Base-by-base conservation (phyloP, 1,284 basidiomycete species). In the Neolentinus lepideus region DNA sequence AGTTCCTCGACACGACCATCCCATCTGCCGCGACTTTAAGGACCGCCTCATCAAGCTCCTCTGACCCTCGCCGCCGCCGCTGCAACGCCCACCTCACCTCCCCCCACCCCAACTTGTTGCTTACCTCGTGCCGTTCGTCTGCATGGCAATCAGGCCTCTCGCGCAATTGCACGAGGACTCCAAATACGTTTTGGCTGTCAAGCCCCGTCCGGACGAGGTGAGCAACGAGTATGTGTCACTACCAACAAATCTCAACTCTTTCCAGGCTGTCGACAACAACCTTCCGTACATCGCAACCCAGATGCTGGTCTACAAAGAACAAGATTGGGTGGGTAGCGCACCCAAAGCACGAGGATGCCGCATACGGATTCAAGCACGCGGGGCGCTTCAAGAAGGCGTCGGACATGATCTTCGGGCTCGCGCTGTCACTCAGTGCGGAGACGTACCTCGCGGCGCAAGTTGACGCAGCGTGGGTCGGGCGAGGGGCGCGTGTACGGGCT, bases 341-440 rank as follows among this genome's bases (percentile, higher is more conserved):
- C 52, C 90, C 92, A 2, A 77, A 76, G 50, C 84, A 89, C 66
- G 80, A 84, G 63, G 71, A 71, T 62, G 66, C 65, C 8, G 60
- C 74, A 38, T 81, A 81, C 63, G 90, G 88, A 0, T 94, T 84
- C 73, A 77, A 81, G 55, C 88, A 92, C 54, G 86, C 88, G n/a
- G 92, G 92, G 58, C 83, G 90, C 27, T 94, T 93, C 77, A 93
- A 94, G 77, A 94, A 94, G 70, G 90, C 90, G 0, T 86, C 84
- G 0, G 94, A 94, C 70, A 90, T 94, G 87, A 94, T 94, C 70
- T 92, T 90, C 67, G 90, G 80, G 1, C 79, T 90, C 29, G 74
- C 75, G 47, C 75, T 93, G 6, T 90, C 87, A 14, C 70, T 92
- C 43, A 80, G 81, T 58, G 78, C 90, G 63, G 91, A 94, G 70